phyloP scores from a whole-genome alignment of 495 filamentous ascomycete genomes.

The Opeltia flavorubescens region DNA sequence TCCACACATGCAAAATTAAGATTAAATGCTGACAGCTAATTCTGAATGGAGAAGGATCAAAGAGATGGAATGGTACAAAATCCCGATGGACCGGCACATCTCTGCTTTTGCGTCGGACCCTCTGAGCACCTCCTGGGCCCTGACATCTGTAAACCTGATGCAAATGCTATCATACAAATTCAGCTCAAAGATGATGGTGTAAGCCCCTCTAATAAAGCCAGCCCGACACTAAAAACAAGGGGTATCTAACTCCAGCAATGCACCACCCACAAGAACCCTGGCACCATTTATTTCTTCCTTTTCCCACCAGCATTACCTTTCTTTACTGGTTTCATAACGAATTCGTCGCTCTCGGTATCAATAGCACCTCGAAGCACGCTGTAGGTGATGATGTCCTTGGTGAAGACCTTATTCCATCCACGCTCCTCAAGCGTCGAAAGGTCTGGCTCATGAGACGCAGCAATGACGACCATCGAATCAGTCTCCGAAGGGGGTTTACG shows the following conservation, averaged over 20 bases:
- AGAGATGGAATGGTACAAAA: too few species aligned
- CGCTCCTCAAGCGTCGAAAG: not conserved
- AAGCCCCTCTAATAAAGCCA: too few species aligned
- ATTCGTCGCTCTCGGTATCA: slow-evolving; percentile 11
- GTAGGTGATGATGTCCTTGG: slow-evolving; percentile 11
- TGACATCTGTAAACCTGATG: too few species aligned
- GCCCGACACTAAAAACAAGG: not conserved
- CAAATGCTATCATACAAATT: too few species aligned
- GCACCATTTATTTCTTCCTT: not conserved
- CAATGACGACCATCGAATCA: slow-evolving; percentile 6
- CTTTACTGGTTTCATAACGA: not conserved
- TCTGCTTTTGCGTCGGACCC: too few species aligned
- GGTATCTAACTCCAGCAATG: not conserved
- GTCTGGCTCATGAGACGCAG: slow-evolving; percentile 1
- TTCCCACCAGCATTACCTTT: not conserved
- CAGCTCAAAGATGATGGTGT: too few species aligned
- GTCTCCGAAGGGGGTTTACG: slow-evolving; percentile 2
- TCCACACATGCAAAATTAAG: too few species aligned
- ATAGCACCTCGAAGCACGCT: slow-evolving; percentile 14
- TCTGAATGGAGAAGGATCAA: too few species aligned
- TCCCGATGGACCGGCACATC: too few species aligned
- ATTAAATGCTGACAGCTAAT: too few species aligned
- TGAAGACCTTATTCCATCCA: slow-evolving; percentile 5
- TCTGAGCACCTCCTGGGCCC: too few species aligned
- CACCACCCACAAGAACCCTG: not conserved